These are phyloP conservation scores for Trichoderma atrobrunneum DNA, from an alignment of 2,329 filamentous ascomycete genomes.

Conservation along the genomic window DNA sequence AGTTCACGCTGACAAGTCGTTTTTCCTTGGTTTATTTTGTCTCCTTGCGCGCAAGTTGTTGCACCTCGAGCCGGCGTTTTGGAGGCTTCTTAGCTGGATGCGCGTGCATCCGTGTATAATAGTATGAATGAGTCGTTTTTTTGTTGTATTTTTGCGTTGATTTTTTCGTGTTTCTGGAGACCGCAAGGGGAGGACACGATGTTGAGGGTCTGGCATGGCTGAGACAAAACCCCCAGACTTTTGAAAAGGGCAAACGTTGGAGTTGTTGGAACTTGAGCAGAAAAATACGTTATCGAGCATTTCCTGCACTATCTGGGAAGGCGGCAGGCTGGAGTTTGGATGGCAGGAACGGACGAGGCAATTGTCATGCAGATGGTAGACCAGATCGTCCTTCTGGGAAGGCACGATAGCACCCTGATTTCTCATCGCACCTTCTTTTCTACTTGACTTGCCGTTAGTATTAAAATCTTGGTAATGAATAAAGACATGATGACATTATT, in stretches of 20 bases:
- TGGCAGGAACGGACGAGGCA: conserved; percentile 17
- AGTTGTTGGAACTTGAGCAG: conserved; percentile 13
- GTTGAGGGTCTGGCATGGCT: background rate
- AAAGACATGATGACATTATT: conserved; percentile 16
- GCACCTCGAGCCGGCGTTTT: conserved; percentile 20
- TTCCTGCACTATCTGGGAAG: conserved; percentile 11
- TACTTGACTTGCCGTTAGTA: conserved; percentile 12
- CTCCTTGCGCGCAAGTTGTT: conserved; percentile 1
- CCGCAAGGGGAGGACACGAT: background rate
- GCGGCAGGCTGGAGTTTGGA: conserved; percentile 19
- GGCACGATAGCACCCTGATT: conserved; percentile 12
- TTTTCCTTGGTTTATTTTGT: conserved; percentile 1
- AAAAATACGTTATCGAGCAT: conserved; percentile 17
- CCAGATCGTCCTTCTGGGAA: conserved; percentile 18
- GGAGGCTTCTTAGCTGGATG: conserved; percentile 9
- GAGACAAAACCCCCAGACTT: conserved; percentile 3
- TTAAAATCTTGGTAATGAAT: conserved; percentile 13
- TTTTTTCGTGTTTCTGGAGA: conserved; percentile 1
- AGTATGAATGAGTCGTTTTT: conserved; percentile 6
- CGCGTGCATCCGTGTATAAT: conserved; percentile 19
- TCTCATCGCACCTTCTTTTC: conserved; percentile 14
- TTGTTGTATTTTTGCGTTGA: background rate
- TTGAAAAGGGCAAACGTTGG: conserved; percentile 6
- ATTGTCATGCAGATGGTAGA: conserved; percentile 14
- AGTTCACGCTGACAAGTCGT: background rate